These are phyloP conservation scores for Botrytis galanthina DNA, from an alignment of 2,329 filamentous ascomycete genomes.

Conservation along the genomic window DNA sequence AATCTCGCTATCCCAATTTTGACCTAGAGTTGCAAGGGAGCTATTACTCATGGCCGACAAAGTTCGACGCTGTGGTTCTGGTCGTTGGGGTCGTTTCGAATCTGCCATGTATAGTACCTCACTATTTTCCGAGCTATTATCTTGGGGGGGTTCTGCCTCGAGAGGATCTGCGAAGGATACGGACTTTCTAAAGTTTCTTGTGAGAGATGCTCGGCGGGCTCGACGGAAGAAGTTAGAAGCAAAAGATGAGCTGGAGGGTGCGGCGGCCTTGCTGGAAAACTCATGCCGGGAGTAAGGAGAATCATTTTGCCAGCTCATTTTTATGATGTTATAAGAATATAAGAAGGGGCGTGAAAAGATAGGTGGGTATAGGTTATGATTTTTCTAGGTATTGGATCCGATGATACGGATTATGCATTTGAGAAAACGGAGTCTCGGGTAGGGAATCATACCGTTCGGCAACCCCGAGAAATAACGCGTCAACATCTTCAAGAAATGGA, in stretches of 20 bases:
- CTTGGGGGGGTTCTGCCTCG: constrained; percentile 12
- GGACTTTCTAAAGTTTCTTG: constrained; percentile 11
- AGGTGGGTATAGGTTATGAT: constrained; percentile 8
- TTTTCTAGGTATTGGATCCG: constrained; percentile 6
- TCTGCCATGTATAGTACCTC: constrained; percentile 31
- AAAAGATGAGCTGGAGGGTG: not conserved
- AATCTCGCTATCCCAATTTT: constrained; percentile 19
- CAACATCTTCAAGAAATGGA: not conserved
- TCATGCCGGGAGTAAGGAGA: constrained; percentile 12
- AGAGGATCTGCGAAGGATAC: constrained; percentile 12
- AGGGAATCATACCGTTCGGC: not conserved
- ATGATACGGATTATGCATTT: not conserved
- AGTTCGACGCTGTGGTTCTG: constrained; percentile 24
- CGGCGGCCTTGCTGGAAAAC: not conserved
- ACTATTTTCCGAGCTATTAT: constrained; percentile 29
- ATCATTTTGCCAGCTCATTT: constrained; percentile 16
- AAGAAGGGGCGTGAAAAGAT: constrained; percentile 6
- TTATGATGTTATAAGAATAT: not conserved
- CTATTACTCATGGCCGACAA: constrained; percentile 34
- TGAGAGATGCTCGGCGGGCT: constrained; percentile 17
- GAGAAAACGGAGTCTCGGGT: not conserved
- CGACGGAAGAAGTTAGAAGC: constrained; percentile 11
- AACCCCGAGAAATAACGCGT: not conserved
- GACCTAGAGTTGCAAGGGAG: constrained; percentile 22
- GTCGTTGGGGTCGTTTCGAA: constrained; percentile 7